Base-by-base conservation (phyloP, 225 moss, liverwort and hornwort species). In the Marchantia polymorpha region DNA sequence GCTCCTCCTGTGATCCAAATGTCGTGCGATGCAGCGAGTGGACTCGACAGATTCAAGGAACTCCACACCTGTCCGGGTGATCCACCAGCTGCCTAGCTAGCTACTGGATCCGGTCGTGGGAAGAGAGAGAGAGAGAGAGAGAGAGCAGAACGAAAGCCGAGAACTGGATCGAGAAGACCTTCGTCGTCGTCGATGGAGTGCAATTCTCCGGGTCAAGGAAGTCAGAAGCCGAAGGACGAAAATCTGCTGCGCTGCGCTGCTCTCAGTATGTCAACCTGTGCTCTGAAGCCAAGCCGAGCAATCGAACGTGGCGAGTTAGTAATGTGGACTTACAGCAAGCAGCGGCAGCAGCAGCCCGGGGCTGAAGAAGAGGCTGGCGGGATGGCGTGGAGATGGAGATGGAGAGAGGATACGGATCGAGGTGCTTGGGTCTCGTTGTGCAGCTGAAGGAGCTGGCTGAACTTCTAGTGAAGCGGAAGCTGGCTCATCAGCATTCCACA, bases 381-480 rank as follows among this genome's bases (percentile, higher is more conserved):
- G 61, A 67, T 11, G 25, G 10, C 27, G 23, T 15, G 67, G 15
- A 12, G 29, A 19, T 15, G 67, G 15, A 12, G 29, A 19, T 56
- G 56, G 56, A 19, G 56, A 56, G 56, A 56, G 56, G 56, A n/a
- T n/a, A n/a, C n/a, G n/a, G n/a, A 56, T 56, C 56, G 67, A 67
- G 67, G 52, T n/a, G 53, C n/a, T 26, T 7, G 48, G 6, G 7
- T 52, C 64, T 64, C 64, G 12, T 73, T 27, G n/a, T 12, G 26
- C 22, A 11, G 58, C 12, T 12, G 58, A 20, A 64, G 10, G 7
- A 23, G 8, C 52, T 2, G 12, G 12, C 15, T 13, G 3, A 23
- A 72, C 26, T 27, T 16, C 20, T 52, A 7, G 52, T 52, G 5
- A 10, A 7, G 10, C 7, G 16, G 10, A 0, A 16, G 53, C 20